Percentiles rank a stretch among this genome's conserved stretches.
Conservation (phyloP, 2,329 filamentous ascomycete genomes). For the Colletotrichum sp. region DNA sequence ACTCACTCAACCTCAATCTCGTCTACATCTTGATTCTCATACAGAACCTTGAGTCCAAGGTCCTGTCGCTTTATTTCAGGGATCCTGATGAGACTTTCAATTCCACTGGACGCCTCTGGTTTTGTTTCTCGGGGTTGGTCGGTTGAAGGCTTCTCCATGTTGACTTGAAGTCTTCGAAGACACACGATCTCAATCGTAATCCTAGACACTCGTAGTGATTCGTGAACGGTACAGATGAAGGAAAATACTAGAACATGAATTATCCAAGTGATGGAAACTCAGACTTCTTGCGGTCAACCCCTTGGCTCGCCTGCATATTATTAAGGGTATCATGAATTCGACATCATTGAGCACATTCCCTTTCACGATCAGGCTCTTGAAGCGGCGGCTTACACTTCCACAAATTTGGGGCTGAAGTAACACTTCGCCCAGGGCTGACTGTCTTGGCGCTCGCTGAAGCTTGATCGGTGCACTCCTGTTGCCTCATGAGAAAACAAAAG, state of each 20-base stretch:
- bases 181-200: not conserved
- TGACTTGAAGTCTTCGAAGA: not conserved
- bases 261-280: accelerated
- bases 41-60: not conserved
- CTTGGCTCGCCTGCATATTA: not conserved
- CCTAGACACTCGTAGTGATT: not conserved
- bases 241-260: not conserved
- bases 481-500: not conserved
- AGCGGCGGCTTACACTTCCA: not conserved
- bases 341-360: not conserved
- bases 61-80: not conserved
- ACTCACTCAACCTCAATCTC: not conserved
- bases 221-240: not conserved
- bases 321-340: not conserved
- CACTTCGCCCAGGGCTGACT: not conserved
- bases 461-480: not conserved
- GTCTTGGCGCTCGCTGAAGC: not conserved
- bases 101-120: not conserved
- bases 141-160: not conserved
- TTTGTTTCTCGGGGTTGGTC: not conserved
- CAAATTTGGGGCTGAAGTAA: not conserved
- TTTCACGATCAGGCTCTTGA: not conserved
- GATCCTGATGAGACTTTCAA: not conserved
- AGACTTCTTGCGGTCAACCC: not conserved
- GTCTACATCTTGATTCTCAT: not conserved